Conservation (phyloP, 176 grass and related monocot genomes). For the Hyparrhenia diplandra region DNA sequence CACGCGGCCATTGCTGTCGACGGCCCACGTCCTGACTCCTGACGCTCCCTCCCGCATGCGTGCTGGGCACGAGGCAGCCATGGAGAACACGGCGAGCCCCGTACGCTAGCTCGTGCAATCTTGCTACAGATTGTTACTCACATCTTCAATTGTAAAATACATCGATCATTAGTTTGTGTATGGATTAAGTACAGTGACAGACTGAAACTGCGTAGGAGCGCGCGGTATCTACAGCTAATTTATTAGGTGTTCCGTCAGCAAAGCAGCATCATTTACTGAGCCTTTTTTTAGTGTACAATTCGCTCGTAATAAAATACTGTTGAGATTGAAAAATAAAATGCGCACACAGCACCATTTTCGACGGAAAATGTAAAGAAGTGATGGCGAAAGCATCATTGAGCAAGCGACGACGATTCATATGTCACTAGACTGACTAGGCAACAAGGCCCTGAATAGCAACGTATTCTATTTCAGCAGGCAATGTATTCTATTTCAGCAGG, state of each 20-base stretch:
- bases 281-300: not conserved
- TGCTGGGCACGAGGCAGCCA: not conserved
- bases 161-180: not conserved
- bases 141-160: not conserved
- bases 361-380: slow-evolving; percentile 3
- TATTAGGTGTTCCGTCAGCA: not conserved
- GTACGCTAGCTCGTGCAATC: not conserved
- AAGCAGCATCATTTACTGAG: not conserved
- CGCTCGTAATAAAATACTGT: not conserved
- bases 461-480: too few relatives aligned
- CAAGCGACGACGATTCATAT: not conserved
- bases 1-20: not conserved
- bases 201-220: not conserved
- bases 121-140: not conserved
- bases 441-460: not conserved
- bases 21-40: not conserved
- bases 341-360: not conserved
- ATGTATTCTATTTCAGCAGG: too few relatives aligned
- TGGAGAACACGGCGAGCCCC: not conserved
- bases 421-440: not conserved
- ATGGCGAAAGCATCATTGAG: slow-evolving; percentile 4
- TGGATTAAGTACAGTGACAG: not conserved
- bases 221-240: not conserved
- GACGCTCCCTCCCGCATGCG: too few relatives aligned
- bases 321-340: not conserved